Evolutionary conservation across 495 filamentous ascomycete species (phyloP), one percentile per base, ranked within the genome.

Genomic region (Mytilinidion resinicola): DNA sequence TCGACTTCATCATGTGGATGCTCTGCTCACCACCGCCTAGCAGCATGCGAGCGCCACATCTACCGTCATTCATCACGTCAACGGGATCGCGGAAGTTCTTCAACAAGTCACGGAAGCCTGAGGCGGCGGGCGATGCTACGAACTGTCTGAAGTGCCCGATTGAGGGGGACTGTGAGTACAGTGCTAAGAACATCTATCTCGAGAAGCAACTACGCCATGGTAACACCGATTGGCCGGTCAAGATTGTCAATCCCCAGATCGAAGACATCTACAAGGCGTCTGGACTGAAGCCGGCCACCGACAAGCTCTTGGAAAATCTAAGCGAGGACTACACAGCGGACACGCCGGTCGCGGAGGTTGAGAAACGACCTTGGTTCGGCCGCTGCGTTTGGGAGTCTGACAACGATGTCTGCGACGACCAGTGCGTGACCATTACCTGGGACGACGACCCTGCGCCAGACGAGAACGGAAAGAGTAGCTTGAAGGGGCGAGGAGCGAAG

Each of bases 371-470:
- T 15, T 96, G 90, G 91, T 96, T 89, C 65, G 93, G 93, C 1
- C 83, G 91, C 34, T 98, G 95, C 68, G 93, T 98, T 9, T 98
- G 85, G 72, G 93, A 96, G 69, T 77, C 84, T 14, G 89, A 91
- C 69, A 98, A 96, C 66, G 83, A 90, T 65, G 93, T 91, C 20
- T 89, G 85, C 67, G 93, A 98, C 69, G 89, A 96, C 65, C 92
- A 97, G 69, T 74, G 85, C 30, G 93, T 97, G 9, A 91, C 85
- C 0, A 81, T 96, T 20, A 81, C 78, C 1, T 97, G 93, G 91
- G 84, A 90, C 38, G 84, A 87, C 20, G 83, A 87, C 55, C 76
- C 76, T 0, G 44, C 78, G 43, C 48, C 65, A 11, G 33, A 25
- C 44, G 61, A 33, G 49, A 34, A 52, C 3, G 55, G 61, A 14